Evolutionary conservation across 2,329 filamentous ascomycete species (phyloP), one percentile per base, ranked within the genome.

Genomic region (Talaromyces sp.): DNA sequence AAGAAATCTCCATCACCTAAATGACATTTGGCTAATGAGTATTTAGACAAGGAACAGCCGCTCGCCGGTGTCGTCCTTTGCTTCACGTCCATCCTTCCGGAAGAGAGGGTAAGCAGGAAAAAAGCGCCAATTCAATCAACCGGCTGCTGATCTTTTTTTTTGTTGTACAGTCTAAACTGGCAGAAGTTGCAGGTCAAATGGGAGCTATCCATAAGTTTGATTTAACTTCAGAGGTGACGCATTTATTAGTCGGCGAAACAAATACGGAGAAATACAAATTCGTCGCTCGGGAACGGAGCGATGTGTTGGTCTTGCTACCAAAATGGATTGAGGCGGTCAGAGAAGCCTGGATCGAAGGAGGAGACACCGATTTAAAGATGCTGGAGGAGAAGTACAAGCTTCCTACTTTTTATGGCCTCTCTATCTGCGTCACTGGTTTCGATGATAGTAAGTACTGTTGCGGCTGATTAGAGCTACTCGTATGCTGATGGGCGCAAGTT

Each of bases 261-360:
- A 86, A 93, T 72, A 98, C 93, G 0, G 86, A 89, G 55, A 99
- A 99, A 75, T 99, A 99, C 77, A 89, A 88, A 74, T 96, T 96
- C 80, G 93, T 98, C 69, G 95, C 93, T 58, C 90, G 88, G 71
- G 89, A 93, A 73, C 85, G 95, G 57, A 86, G 89, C 54, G 95
- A 99, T 70, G 88, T 99, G 69, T 87, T 86, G 71, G 88, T 92
- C 55, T 87, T 99, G 78, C 85, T 85, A 50, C 85, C 88, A n/a
- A 84, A 85, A 69, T 99, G 92, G 90, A 83, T 99, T 55, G 87
- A 93, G 59, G 89, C 89, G 17, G 83, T 97, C 19, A 84, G 90
- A 27, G 81, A 88, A 27, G 80, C 87, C 51, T 99, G 95, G 95
- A 88, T 93, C 66, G 80, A 85, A 56, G 92, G 91, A 55, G 84